These are phyloP conservation scores for Hypoxylon sp. DNA, from an alignment of 2,329 filamentous ascomycete species.

Conservation along the genomic window DNA sequence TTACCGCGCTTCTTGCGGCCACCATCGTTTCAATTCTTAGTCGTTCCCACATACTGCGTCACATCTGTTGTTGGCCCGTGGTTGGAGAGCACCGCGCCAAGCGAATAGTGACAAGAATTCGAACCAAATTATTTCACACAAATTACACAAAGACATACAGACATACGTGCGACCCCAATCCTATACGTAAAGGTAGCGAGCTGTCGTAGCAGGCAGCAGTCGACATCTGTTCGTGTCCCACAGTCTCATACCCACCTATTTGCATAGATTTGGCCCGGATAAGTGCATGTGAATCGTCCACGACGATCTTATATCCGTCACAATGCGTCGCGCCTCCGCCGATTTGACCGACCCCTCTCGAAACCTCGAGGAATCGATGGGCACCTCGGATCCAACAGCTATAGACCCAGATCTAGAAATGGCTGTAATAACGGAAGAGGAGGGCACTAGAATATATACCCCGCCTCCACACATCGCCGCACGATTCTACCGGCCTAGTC, in stretches of 20 bases:
- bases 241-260: slow-evolving; percentile 18
- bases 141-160: slow-evolving; percentile 23
- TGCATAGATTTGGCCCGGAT: slow-evolving; percentile 30
- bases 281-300: slow-evolving; percentile 28
- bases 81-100: slow-evolving; percentile 24
- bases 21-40: slow-evolving; percentile 24
- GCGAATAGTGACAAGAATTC: slow-evolving; percentile 24
- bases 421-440: slow-evolving; percentile 46
- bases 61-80: slow-evolving; percentile 32
- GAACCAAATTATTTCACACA: slow-evolving; percentile 11
- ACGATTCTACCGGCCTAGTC: slow-evolving; percentile 75
- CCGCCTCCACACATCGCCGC: slow-evolving; percentile 81
- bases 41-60: slow-evolving; percentile 32
- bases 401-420: slow-evolving; percentile 46
- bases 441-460: slow-evolving; percentile 57
- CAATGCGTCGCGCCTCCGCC: slow-evolving; percentile 54
- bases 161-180: slow-evolving; percentile 9
- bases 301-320: slow-evolving; percentile 33
- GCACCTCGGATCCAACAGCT: slow-evolving; percentile 42
- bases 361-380: slow-evolving; percentile 50
- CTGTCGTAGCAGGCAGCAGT: slow-evolving; percentile 18
- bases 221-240: slow-evolving; percentile 21
- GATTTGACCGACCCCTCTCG: slow-evolving; percentile 54
- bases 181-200: slow-evolving; percentile 14
- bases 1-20: slow-evolving; percentile 25